Conservation (phyloP, 2,329 filamentous ascomycete species). For the Colletotrichum scovillei region DNA sequence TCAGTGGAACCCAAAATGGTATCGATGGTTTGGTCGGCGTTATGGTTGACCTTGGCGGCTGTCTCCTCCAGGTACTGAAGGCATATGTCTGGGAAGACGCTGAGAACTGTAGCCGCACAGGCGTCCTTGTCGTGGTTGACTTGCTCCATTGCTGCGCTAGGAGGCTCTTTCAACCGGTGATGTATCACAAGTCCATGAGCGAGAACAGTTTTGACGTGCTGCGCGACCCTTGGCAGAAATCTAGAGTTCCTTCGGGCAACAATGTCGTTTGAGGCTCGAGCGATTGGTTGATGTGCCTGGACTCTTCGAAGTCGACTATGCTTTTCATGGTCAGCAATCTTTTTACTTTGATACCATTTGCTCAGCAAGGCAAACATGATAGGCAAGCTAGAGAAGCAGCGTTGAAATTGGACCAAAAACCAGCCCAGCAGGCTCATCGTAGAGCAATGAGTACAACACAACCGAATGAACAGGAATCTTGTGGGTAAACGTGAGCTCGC, state of each 20-base stretch:
- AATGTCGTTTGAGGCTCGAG: background rate
- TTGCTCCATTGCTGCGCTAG: constrained; percentile 15
- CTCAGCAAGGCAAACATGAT: constrained; percentile 1
- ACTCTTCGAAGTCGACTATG: background rate
- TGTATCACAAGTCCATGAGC: background rate
- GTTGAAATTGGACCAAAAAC: background rate
- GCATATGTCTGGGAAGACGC: constrained; percentile 60
- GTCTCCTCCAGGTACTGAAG: constrained; percentile 48
- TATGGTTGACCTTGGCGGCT: constrained; percentile 41
- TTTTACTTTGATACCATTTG: background rate
- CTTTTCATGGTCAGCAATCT: background rate
- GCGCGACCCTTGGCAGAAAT: background rate
- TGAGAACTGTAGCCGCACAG: constrained; percentile 45
- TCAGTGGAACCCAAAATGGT: constrained; percentile 55
- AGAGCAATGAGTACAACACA: background rate
- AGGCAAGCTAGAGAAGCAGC: background rate
- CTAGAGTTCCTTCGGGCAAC: background rate
- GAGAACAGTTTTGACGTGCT: background rate
- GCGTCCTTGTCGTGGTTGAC: constrained; percentile 23
- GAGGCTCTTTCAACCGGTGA: too few species aligned
- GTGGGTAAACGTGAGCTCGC: background rate
- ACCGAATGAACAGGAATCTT: background rate
- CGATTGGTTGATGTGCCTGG: background rate
- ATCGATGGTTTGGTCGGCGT: constrained; percentile 47
- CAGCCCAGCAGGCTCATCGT: background rate